Percentiles rank a stretch among this genome's conserved stretches.
These are phyloP conservation scores for Phytophthora meadii DNA, from an alignment of 352 stramenopile genomes.

Conservation along the genomic window DNA sequence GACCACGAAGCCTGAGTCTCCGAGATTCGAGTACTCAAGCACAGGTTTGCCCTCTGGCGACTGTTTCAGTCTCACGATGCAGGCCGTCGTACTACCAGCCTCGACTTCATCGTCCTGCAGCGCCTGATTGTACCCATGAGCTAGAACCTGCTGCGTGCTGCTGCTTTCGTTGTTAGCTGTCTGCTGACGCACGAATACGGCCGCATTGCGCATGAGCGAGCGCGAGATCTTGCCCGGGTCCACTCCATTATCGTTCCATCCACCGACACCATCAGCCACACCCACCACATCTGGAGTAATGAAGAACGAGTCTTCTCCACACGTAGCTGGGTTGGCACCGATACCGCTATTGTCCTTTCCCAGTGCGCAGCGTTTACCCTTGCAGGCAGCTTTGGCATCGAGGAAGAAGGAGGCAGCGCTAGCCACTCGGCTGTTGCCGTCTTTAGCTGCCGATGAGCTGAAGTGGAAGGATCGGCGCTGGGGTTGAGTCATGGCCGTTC, in stretches of 20 bases:
- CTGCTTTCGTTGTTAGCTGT: constrained; percentile 31
- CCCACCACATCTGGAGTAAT: constrained; percentile 66
- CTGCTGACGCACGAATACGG: constrained; percentile 51
- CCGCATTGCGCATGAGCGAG: constrained; percentile 76
- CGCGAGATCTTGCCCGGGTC: constrained; percentile 81
- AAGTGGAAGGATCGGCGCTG: constrained; percentile 35
- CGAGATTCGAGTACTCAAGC: constrained; percentile 84
- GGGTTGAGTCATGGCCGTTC: constrained; percentile 12
- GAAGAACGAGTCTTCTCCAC: constrained; percentile 84
- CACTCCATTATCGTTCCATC: constrained; percentile 86
- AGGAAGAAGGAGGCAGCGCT: constrained; percentile 67
- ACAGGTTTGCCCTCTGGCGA: constrained; percentile 49
- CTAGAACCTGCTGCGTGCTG: constrained; percentile 64
- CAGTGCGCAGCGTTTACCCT: constrained; percentile 69
- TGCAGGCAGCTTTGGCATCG: constrained; percentile 74
- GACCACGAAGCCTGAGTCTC: constrained; percentile 80
- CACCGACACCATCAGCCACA: constrained; percentile 77
- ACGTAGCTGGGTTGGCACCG: constrained; percentile 52
- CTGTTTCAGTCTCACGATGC: constrained; percentile 72
- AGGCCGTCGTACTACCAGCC: constrained; percentile 79
- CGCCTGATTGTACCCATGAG: constrained; percentile 65
- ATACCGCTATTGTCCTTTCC: constrained; percentile 57
- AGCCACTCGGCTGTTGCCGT: constrained; percentile 25
- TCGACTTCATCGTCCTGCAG: constrained; percentile 73
- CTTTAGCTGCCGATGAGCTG: constrained; percentile 16